A percentile compares a stretch with the other conserved stretches of the same genome.
phyloP scores from a whole-genome alignment of 345 rosid genomes.

The Noccaea bulbosa region DNA sequence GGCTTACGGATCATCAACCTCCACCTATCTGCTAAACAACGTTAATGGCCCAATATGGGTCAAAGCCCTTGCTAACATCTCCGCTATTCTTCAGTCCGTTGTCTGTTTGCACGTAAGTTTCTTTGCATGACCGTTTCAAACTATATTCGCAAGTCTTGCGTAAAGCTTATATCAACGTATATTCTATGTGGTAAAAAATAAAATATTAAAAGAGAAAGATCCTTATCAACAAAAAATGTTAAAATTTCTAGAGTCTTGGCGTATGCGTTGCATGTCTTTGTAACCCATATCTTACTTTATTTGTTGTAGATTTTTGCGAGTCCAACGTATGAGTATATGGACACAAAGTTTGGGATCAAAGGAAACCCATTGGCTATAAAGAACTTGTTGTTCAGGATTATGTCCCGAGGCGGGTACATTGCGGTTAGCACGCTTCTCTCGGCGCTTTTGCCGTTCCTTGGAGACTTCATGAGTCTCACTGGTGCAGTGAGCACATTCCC shows the following conservation, averaged over 20 bases:
- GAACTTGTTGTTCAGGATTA: constrained; percentile 65
- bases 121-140: background rate
- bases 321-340: constrained; percentile 88
- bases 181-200: too few species aligned
- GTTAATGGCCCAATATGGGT: constrained; percentile 81
- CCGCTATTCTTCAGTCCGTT: constrained; percentile 84
- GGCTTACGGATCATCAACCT: constrained; percentile 51
- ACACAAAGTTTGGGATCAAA: constrained; percentile 71
- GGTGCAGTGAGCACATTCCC: constrained; percentile 95
- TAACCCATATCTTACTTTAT: background rate
- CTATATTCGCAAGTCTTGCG: background rate
- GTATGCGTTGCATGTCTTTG: background rate
- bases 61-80: constrained; percentile 72
- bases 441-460: constrained; percentile 51
- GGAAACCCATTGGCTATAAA: constrained; percentile 61
- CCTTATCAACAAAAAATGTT: too few species aligned
- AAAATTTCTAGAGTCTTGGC: background rate
- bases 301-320: constrained; percentile 80
- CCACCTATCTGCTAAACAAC: constrained; percentile 15
- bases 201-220: too few species aligned
- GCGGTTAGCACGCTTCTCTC: constrained; percentile 69
- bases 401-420: constrained; percentile 79
- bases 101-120: constrained; percentile 76
- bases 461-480: constrained; percentile 62
- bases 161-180: too few species aligned